Base-by-base conservation (phyloP, 2,329 filamentous ascomycete genomes). In the Colletotrichum tanaceti region DNA sequence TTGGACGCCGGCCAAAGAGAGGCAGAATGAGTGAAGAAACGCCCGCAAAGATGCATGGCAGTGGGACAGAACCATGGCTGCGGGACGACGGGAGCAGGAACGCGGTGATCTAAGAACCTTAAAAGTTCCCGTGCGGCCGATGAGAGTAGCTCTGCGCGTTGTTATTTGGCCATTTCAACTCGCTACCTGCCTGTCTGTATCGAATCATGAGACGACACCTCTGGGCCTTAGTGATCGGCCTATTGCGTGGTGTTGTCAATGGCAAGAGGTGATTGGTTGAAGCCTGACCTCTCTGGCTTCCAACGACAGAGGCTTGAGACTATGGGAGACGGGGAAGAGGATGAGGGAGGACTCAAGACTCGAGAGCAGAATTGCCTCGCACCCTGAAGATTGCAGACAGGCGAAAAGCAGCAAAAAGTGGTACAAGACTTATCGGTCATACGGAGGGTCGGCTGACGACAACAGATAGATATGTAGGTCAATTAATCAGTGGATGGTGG, bases 41-140 rank as follows among this genome's bases (percentile, higher is more conserved):
- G 70, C 68, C 70, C 70, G 70, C 70, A 71, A 54, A 24, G 41
- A 71, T 57, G 68, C 70, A 64, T 47, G 60, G 13, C 68, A 38
- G 57, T 22, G 64, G 64, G 49, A 68, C 55, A 32, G 41, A 52
- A 55, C 57, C 58, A 54, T 38, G 57, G 46, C 35, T 22, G 53
- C 63, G 62, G 62, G 58, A 60, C 35, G 58, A 53, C 28, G 32
- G 55, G 39, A 63, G 35, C 22, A 62, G 53, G 32, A 47, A 49
- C 22, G 39, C n/a, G 20, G 49, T 44, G 50, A 50, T 62, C 46
- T 58, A 54, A 59, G 28, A 58, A 50, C 35, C 46, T 35, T 59
- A 58, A 68, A 57, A n/a, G 39, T 11, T 32, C 4, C 60, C 11
- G n/a, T 20, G 20, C 18, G 38, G 61, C n/a, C 22, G 46, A 13